Evolutionary conservation across 164 flowering plant species (phyloP).

Genomic region (Aristolochia fimbriata): DNA sequence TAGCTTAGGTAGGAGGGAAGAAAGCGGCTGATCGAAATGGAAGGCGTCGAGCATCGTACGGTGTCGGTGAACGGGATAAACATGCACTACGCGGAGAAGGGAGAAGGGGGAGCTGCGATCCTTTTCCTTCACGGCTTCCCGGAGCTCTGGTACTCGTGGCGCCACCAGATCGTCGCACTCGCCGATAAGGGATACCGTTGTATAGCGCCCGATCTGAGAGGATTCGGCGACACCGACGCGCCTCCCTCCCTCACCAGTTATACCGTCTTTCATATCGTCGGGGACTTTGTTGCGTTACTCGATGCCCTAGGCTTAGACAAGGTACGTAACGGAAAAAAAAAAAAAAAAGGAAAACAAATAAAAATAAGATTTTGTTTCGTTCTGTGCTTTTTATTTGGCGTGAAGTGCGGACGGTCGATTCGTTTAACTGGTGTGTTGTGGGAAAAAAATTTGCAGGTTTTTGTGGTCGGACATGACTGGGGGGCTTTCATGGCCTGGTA

Average conservation of each 20-base stretch:
- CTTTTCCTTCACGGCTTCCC: constrained; percentile 37
- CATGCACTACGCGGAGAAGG: constrained; percentile 35
- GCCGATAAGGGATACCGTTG: constrained; percentile 34
- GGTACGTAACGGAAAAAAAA: constrained; percentile 2
- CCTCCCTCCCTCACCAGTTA: constrained; percentile 24
- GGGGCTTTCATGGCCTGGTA: constrained; percentile 62
- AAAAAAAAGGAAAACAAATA: background rate
- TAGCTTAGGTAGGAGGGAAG: background rate
- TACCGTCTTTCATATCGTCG: constrained; percentile 48
- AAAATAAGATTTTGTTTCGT: too few relatives aligned
- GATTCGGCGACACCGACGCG: constrained; percentile 48
- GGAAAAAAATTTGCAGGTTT: background rate
- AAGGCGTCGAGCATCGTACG: constrained; percentile 7
- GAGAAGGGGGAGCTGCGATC: constrained; percentile 28
- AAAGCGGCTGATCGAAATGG: constrained; percentile 1
- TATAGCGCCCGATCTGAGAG: constrained; percentile 43
- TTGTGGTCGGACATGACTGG: constrained; percentile 5
- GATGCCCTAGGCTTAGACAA: constrained; percentile 34
- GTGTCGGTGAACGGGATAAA: constrained; percentile 32
- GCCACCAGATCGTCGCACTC: constrained; percentile 31
- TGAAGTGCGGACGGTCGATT: background rate
- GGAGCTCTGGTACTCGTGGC: constrained; percentile 37
- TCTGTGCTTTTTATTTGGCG: background rate
- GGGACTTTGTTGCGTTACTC: constrained; percentile 55
- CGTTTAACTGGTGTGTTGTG: background rate